Conservation (phyloP, 768 basidiomycete genomes). For the Auriscalpium orientale region DNA sequence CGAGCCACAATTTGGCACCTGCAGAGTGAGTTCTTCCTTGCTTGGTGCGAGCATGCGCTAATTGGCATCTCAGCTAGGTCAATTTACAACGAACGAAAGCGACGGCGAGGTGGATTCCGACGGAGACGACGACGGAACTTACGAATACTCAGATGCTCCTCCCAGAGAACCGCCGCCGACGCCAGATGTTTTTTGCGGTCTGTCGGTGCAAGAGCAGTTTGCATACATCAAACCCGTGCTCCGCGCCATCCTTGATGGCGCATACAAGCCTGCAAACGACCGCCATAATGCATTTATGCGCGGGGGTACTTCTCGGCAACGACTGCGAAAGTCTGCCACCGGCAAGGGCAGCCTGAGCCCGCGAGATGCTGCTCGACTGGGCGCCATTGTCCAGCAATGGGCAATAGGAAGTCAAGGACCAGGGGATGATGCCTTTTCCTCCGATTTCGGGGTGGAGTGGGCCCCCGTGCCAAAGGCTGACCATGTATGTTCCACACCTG, state of each 20-base stretch:
- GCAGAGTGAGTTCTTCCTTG: slow-evolving; percentile 38
- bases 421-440: too few species aligned
- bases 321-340: slow-evolving; percentile 27
- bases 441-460: too few species aligned
- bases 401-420: slow-evolving; percentile 15
- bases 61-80: slow-evolving; percentile 37
- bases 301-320: slow-evolving; percentile 43
- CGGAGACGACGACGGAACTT: slow-evolving; percentile 18
- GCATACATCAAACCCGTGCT: slow-evolving; percentile 60
- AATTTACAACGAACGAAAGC: slow-evolving; percentile 40
- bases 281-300: slow-evolving; percentile 50
- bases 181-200: slow-evolving; percentile 34
- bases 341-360: slow-evolving; percentile 31
- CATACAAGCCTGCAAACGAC: slow-evolving; percentile 43
- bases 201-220: slow-evolving; percentile 52
- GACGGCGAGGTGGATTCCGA: slow-evolving; percentile 22
- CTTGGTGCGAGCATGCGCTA: background rate
- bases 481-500: too few species aligned
- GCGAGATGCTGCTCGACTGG: slow-evolving; percentile 31
- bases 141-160: slow-evolving; percentile 30
- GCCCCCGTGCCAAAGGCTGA: too few species aligned
- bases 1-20: slow-evolving; percentile 55
- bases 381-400: slow-evolving; percentile 25
- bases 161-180: slow-evolving; percentile 37
- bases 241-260: slow-evolving; percentile 46